Base-by-base conservation (phyloP, 345 rosid species). In the Acer negundo region DNA sequence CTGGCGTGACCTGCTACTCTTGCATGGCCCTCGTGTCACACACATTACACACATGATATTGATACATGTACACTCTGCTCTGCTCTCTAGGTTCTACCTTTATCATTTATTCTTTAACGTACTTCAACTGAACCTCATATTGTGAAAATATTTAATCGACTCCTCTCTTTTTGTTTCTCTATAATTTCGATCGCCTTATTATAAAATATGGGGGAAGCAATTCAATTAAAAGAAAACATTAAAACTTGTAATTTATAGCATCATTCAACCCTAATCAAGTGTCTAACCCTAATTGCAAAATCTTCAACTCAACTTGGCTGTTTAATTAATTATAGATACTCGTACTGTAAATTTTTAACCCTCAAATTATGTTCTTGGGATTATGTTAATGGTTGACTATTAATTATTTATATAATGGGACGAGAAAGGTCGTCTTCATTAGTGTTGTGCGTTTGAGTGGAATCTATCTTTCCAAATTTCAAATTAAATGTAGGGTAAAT, bases 1-100 rank as follows among this genome's bases (percentile, higher is more conserved):
- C 9, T 24, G 68, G 73, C 79, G 67, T 23, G 79, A 76, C 38
- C 38, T 35, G 58, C 65, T 77, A 4, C 62, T 61, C 79, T 38
- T 76, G 24, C 49, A 2, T 71, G 64, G 38, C 7, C 9, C 31
- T 44, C 69, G 4, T 65, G 44, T 65, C 10, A 16, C 44, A 5
- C 35, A 31, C 69, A 65, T 6, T 6, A 51, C 58, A 51, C 7
- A 53, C 46, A 42, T 9, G 0, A 7, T 42, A 42, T 1, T 40
- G 31, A 31, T 0, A 2, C 31, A 28, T 35, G 38, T 35, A 35
- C 46, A 42, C 20, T 15, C 7, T 15, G 19, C 56, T 13, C n/a
- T 53, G 6, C n/a, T 53, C 58, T 16, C n/a, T 53, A 53, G 58
- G 58, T 53, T 53, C 58, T 19, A 53, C n/a, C 17, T 53, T 53